phyloP scores from a whole-genome alignment of 1,284 basidiomycete species.

The Amylostereum areolatum region DNA sequence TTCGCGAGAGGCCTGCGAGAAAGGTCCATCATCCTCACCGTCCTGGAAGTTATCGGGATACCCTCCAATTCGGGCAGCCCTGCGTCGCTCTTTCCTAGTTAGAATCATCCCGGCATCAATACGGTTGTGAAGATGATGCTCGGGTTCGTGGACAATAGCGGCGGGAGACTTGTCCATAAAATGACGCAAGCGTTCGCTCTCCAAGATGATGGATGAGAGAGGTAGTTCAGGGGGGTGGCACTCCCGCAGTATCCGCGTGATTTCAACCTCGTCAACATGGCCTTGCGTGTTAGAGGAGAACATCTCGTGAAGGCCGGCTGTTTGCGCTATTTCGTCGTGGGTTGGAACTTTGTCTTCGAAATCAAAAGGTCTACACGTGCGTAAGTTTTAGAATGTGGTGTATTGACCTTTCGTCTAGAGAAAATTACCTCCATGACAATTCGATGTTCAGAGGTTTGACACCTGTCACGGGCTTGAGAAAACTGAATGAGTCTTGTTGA shows the following conservation, averaged over 20 bases:
- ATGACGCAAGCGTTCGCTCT: slow-evolving; percentile 1
- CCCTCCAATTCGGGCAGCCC: background rate
- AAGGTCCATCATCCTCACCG: background rate
- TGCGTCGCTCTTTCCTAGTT: slow-evolving; percentile 7
- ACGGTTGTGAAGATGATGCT: background rate
- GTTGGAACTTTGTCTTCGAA: slow-evolving; percentile 41
- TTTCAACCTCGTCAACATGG: background rate
- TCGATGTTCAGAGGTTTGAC: slow-evolving; percentile 51
- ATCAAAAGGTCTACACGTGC: slow-evolving; percentile 32
- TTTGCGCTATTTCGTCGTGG: slow-evolving; percentile 35
- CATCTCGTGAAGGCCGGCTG: slow-evolving; percentile 11
- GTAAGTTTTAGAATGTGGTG: background rate
- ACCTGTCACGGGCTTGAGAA: slow-evolving; percentile 38
- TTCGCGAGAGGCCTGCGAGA: background rate
- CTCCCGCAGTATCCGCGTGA: background rate
- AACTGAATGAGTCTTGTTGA: slow-evolving; percentile 32
- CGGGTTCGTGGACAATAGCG: background rate
- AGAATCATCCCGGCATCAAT: slow-evolving; percentile 2
- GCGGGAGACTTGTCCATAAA: too few species aligned
- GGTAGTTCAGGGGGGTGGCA: background rate
- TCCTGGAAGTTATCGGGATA: background rate
- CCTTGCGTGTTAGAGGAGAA: background rate
- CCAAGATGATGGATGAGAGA: background rate
- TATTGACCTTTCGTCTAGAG: background rate
- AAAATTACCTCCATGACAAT: slow-evolving; percentile 61